Conservation (phyloP, 805 yeast species). For the Teunomyces cretensis region DNA sequence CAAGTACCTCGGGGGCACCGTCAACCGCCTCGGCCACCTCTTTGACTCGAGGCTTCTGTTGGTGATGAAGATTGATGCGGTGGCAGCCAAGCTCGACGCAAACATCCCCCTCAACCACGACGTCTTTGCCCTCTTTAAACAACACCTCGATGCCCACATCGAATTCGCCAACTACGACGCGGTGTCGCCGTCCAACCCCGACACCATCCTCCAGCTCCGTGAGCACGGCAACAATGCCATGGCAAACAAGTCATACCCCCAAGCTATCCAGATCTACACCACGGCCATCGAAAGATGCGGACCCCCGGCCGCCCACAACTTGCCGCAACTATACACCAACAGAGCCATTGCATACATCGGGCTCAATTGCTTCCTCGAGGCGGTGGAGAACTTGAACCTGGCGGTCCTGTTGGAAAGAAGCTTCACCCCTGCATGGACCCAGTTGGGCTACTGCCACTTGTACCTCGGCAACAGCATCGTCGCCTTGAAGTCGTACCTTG, state of each 20-base stretch:
- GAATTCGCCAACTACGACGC: not conserved
- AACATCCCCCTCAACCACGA: not conserved
- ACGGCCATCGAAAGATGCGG: constrained; percentile 29
- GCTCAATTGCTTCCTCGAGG: constrained; percentile 40
- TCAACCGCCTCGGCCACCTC: not conserved
- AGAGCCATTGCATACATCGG: constrained; percentile 44
- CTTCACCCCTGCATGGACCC: constrained; percentile 44
- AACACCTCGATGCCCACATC: constrained; percentile 4
- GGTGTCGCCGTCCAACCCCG: not conserved
- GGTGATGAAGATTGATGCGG: not conserved
- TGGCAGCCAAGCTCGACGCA: not conserved
- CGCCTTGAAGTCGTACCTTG: constrained; percentile 33
- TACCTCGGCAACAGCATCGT: constrained; percentile 37
- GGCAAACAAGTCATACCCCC: constrained; percentile 36
- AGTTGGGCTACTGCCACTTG: constrained; percentile 42
- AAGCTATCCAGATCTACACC: constrained; percentile 39
- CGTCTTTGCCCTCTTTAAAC: not conserved
- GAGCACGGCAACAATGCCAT: constrained; percentile 43
- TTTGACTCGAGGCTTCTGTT: not conserved
- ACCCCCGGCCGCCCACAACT: constrained; percentile 10
- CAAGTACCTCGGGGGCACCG: not conserved
- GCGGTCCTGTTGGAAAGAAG: constrained; percentile 32
- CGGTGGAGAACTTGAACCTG: constrained; percentile 33
- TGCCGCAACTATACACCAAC: constrained; percentile 37
- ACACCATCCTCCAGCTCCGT: constrained; percentile 20